Base-by-base conservation (phyloP, 2,329 filamentous ascomycete species). In the Fusarium proliferatum region DNA sequence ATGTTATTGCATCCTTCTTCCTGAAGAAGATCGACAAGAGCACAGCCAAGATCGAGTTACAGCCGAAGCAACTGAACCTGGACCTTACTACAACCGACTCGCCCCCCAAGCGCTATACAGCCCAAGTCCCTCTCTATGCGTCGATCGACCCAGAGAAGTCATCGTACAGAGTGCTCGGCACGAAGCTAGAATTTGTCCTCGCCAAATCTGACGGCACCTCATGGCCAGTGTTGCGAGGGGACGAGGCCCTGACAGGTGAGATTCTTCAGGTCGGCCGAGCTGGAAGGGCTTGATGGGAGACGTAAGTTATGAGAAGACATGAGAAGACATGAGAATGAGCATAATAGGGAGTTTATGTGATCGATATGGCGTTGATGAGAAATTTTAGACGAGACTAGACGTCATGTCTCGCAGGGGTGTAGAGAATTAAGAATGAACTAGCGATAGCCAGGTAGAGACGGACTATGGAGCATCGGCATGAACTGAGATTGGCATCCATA, bases 1-100 rank as follows among this genome's bases (percentile, higher is more conserved):
- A 90, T 19, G 94, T 98, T 64, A 97, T 97, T 75, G 95, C 93
- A 5, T 96, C 94, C 13, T 92, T 98, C 76, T 99, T 97, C 85
- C 88, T 98, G 61, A 99, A 98, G 87, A 98, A 98, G 86, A 97
- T 99, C 78, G 91, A 95, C 84, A 97, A 96, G 84, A 88, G 92
- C 30, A 88, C 85, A 33, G 93, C 94, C 58, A 92, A 89, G 74
- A 88, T 98, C 51, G 86, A 88, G 30, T 96, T 98, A 81, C 82
- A 86, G 41, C 79, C 88, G 6, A 86, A 87, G 53, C 85, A 89
- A 52, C 83, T 98, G 57, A 87, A 88, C 16, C 88, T 99, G 48
- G 94, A 99, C 80, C 88, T 99, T 43, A 91, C 89, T n/a, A 99
- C 96, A 13, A 90, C 89, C 38, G 96, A 98, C 80, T 87, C 90